A percentile compares a stretch with the other conserved stretches of the same genome.
These are phyloP conservation scores for Manihot esculenta DNA, from an alignment of 441 rosid species.

Conservation along the genomic window DNA sequence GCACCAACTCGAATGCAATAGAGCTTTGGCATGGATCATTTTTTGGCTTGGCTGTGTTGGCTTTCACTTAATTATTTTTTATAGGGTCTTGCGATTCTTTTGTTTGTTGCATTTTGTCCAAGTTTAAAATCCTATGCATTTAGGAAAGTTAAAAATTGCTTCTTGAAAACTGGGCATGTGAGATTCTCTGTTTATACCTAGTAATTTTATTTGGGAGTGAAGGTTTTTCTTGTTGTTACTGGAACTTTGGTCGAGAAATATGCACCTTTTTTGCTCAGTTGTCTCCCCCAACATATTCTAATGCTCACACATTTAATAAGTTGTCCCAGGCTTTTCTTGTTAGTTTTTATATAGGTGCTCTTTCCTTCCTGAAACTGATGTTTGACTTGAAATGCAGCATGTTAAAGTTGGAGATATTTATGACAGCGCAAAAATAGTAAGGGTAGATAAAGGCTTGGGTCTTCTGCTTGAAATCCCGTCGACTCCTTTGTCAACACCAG, in stretches of 20 bases:
- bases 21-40: not conserved
- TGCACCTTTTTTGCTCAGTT: not conserved
- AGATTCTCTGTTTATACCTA: not conserved
- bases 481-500: conserved; percentile 58
- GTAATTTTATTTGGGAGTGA: not conserved
- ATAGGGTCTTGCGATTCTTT: not conserved
- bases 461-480: conserved; percentile 93
- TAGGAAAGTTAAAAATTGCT: not conserved
- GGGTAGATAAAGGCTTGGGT: conserved; percentile 85
- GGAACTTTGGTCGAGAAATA: not conserved
- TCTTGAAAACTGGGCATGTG: not conserved
- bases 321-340: not conserved
- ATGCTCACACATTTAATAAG: not conserved
- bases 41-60: not conserved
- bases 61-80: conserved; percentile 1
- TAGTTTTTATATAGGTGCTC: not conserved
- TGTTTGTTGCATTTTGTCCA: not conserved
- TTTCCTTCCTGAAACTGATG: not conserved
- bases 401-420: conserved; percentile 73
- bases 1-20: not conserved
- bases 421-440: conserved; percentile 76
- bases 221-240: not conserved
- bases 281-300: not conserved
- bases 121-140: not conserved
- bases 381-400: conserved; percentile 53